Conservation (phyloP, 176 grass and related monocot species). For the Dactylis glomerata region DNA sequence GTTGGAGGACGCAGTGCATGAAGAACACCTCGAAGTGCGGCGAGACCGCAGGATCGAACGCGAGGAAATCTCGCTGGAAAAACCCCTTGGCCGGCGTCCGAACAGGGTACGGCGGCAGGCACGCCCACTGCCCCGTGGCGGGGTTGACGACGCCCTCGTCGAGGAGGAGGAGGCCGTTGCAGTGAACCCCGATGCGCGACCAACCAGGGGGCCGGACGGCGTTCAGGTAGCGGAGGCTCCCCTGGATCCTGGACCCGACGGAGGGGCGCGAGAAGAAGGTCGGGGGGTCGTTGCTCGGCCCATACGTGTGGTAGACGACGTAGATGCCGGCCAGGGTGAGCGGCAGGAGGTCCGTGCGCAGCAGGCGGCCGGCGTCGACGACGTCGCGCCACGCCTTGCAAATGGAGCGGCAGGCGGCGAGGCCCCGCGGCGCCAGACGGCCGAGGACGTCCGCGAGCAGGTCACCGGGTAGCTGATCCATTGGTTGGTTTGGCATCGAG, state of each 20-base stretch:
- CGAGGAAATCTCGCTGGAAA: neutral
- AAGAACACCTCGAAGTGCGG: neutral
- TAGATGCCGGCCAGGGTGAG: neutral
- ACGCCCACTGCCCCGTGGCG: neutral
- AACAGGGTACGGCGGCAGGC: neutral
- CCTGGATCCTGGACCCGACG: neutral
- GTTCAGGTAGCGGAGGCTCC: neutral
- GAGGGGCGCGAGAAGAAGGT: neutral
- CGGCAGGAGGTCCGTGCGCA: slow-evolving; percentile 4
- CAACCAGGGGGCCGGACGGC: neutral
- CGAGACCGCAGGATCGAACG: neutral
- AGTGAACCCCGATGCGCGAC: neutral
- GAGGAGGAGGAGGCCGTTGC: neutral
- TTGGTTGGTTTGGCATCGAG: neutral
- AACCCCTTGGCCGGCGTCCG: neutral
- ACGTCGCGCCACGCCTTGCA: neutral
- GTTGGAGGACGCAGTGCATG: neutral
- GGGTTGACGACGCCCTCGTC: neutral
- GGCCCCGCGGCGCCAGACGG: neutral
- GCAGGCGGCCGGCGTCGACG: neutral
- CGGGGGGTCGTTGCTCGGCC: neutral
- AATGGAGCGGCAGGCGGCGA: neutral
- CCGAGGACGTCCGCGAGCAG: neutral
- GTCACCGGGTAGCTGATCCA: neutral
- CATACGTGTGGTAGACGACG: neutral